Evolutionary conservation across 805 yeast species (phyloP), one percentile per base, ranked within the genome.

Genomic region (Metschnikowia corniflorae): DNA sequence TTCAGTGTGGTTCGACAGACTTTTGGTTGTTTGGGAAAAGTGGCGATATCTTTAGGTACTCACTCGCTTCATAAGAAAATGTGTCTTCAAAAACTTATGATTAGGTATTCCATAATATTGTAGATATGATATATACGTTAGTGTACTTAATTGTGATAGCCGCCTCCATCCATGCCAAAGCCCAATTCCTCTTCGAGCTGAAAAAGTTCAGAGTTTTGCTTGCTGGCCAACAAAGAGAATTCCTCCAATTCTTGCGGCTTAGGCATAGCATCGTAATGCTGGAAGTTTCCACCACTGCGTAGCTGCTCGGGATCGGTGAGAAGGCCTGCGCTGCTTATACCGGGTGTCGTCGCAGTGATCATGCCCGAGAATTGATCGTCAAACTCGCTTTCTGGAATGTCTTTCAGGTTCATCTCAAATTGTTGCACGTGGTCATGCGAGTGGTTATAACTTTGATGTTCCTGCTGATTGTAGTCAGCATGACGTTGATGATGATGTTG

Each of bases 211-310:
- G 52, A 48, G 35, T 55, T 49, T 20, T 35, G 33, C 31, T 37
- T 48, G 15, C 32, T 22, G 36, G 36, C 35, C 29, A 26, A 26
- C 38, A 59, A 48, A 6, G 61, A 42, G 36, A 68, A 67, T 27
- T 68, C 70, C 24, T 65, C 65, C 10, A 68, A 38, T 34, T 66
- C 73, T 42, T 68, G 71, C 1, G 73, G 73, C 45, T 64, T 67
- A 22, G 73, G 73, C 33, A 65, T 58, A 10, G 59, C 46, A 25
- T 58, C 61, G 39, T 64, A 65, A 44, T 56, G 60, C 45, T 55
- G 61, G 19, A 55, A 33, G 26, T 53, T 57, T 23, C 40, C 43
- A 3, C 42, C 51, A 35, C 44, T 50, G 22, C 42, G 41, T 17
- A 55, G 33, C 16, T 50, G 53, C 2, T 42, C 37, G 2, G 57